Evolutionary conservation across 1,284 basidiomycete species (phyloP).

Genomic region (Heterobasidion occidentale): DNA sequence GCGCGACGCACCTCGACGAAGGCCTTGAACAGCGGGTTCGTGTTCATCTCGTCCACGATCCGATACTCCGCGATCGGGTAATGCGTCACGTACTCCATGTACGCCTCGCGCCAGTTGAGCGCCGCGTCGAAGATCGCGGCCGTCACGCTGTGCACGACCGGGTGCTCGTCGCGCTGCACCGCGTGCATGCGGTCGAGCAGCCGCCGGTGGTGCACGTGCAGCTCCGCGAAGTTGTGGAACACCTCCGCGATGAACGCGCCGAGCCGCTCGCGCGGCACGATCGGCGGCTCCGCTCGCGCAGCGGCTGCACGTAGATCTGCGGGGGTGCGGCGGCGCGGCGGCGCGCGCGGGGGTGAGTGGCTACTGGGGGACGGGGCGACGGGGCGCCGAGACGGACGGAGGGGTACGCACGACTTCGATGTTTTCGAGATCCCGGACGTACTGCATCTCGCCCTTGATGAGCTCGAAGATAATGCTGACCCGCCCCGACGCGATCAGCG

Average conservation of each 20-base stretch:
- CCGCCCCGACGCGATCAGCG: not conserved
- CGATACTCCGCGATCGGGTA: slow-evolving; percentile 92
- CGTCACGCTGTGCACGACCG: slow-evolving; percentile 75
- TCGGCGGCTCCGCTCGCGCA: slow-evolving; percentile 71
- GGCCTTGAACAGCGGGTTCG: slow-evolving; percentile 70
- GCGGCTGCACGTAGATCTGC: slow-evolving; percentile 72
- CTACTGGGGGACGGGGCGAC: not conserved
- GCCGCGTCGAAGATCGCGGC: slow-evolving; percentile 85
- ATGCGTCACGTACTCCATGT: slow-evolving; percentile 89
- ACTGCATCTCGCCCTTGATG: slow-evolving; percentile 93
- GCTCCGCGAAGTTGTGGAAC: slow-evolving; percentile 87
- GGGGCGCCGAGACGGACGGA: not conserved
- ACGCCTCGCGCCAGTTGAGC: slow-evolving; percentile 88
- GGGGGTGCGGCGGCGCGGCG: not conserved
- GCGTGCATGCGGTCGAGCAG: slow-evolving; percentile 79
- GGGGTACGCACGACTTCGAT: slow-evolving; percentile 60
- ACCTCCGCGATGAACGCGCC: slow-evolving; percentile 81
- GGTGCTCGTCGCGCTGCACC: slow-evolving; percentile 88
- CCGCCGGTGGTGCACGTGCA: slow-evolving; percentile 66
- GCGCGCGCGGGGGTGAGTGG: not conserved
- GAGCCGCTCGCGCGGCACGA: slow-evolving; percentile 67
- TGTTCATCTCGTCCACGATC: slow-evolving; percentile 82
- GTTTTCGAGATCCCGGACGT: slow-evolving; percentile 88
- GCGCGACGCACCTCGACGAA: slow-evolving; percentile 68
- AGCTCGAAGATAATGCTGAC: slow-evolving; percentile 87